Percentiles rank a stretch among this genome's conserved stretches.
These are phyloP conservation scores for Candida neerlandica DNA, from an alignment of 1,139 yeast genomes.

Conservation along the genomic window DNA sequence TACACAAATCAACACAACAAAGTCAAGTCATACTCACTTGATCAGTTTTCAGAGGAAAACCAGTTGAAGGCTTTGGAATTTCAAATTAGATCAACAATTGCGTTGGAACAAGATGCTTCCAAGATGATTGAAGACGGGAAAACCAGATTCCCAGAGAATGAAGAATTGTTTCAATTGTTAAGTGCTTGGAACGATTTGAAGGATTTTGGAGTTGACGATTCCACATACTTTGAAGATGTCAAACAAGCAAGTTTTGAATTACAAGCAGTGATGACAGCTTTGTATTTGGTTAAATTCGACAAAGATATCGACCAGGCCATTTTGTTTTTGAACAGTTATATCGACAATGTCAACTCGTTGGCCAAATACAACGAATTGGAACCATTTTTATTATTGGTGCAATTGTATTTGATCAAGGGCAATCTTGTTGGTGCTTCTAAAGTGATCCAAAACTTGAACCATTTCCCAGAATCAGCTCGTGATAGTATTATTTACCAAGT, in stretches of 20 bases:
- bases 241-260: constrained; percentile 36
- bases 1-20: constrained; percentile 48
- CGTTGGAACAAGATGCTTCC: constrained; percentile 45
- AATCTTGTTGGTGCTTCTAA: constrained; percentile 39
- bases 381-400: constrained; percentile 46
- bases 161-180: constrained; percentile 40
- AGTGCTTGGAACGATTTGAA: constrained; percentile 48
- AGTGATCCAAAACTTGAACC: constrained; percentile 36
- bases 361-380: constrained; percentile 40
- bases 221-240: constrained; percentile 43
- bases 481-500: constrained; percentile 70
- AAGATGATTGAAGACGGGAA: constrained; percentile 41
- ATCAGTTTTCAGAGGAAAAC: constrained; percentile 38
- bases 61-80: constrained; percentile 45
- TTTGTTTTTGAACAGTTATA: constrained; percentile 28
- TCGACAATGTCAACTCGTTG: constrained; percentile 20
- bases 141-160: constrained; percentile 38
- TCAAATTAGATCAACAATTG: constrained; percentile 46
- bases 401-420: constrained; percentile 45
- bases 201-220: constrained; percentile 44
- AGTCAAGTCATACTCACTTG: constrained; percentile 35
- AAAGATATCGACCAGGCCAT: constrained; percentile 47
- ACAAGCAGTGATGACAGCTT: constrained; percentile 46
- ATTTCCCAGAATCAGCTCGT: constrained; percentile 51
- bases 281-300: constrained; percentile 42